Evolutionary conservation across 257 asterid genomes (phyloP), one percentile per base, ranked within the genome.

Genomic region (Verbascum thapsus): DNA sequence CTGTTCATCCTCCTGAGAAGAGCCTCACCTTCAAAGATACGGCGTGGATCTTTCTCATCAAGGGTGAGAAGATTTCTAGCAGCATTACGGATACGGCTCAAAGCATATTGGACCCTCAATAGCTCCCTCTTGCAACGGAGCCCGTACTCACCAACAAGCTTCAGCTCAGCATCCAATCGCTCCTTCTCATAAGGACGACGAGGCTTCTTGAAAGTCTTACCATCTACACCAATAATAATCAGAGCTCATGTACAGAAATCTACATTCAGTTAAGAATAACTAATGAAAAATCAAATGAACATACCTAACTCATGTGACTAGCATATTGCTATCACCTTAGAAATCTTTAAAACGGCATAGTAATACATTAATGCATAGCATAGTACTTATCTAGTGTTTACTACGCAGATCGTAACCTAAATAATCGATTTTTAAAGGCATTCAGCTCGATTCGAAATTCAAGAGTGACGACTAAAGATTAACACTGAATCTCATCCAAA

Each of bases 21-120:
- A 35, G 86, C 83, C 59, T 81, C 83, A 34, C 86, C 83, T 63
- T 81, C 81, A 65, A 81, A 81, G 63, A 81, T 81, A 19, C 86
- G 81, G 6, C 81, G 76, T 0, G 83, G 77, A 44, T 81, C 86
- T 48, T 80, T 80, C 71, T 80, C 85, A 3, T 80, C 82, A 3
- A 76, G 83, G 7, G 83, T 80, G 15, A 81, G 67, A 41, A 78
- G 85, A 56, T 54, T 73, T 58, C 84, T 76, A 15, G 87, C 85
- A 12, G 71, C 71, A 51, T 78, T 81, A 32, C 87, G 74, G 38
- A 75, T 81, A 22, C 87, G 80, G 50, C 82, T 78, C 74, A 78
- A 64, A 0, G 76, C 84, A 42, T 81, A 78, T 37, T 81, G 82
- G 38, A 78, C 82, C 44, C 84, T 78, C 87, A 78, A 81, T 7